phyloP scores from a whole-genome alignment of 352 stramenopile species.

The Phytophthora pini region DNA sequence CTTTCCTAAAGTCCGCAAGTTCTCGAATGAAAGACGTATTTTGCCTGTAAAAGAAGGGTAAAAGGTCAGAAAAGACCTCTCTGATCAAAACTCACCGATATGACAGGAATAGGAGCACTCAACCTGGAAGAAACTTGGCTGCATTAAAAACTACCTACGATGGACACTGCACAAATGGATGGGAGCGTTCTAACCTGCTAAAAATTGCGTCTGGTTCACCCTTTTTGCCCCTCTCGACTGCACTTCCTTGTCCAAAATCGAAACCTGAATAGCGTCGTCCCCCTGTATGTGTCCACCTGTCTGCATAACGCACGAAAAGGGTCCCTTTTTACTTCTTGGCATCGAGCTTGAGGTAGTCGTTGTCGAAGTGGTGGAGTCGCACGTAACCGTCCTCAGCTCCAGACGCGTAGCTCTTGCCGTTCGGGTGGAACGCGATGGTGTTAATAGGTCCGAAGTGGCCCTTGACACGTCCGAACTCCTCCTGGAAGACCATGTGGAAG shows the following conservation, averaged over 20 bases:
- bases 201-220: slow-evolving; percentile 5
- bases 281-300: slow-evolving; percentile 12
- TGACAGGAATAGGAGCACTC: too few species aligned
- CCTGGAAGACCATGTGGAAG: slow-evolving; percentile 99
- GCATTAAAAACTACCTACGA: slow-evolving; percentile 48
- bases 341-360: slow-evolving; percentile 94
- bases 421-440: slow-evolving; percentile 98
- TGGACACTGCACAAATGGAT: slow-evolving; percentile 16
- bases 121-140: slow-evolving; percentile 28
- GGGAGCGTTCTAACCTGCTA: slow-evolving; percentile 23
- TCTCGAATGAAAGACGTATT: too few species aligned
- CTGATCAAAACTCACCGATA: too few species aligned
- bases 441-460: slow-evolving; percentile 99
- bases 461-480: slow-evolving; percentile 99
- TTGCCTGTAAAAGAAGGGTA: too few species aligned
- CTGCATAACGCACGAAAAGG: not conserved
- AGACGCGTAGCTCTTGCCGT: slow-evolving; percentile 98
- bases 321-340: slow-evolving; percentile 26
- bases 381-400: slow-evolving; percentile 99
- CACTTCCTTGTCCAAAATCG: slow-evolving; percentile 5
- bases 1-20: too few species aligned
- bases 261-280: slow-evolving; percentile 1
- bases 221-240: not conserved
- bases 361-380: slow-evolving; percentile 98
- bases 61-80: too few species aligned